Conservation (phyloP, 345 rosid genomes). For the Schrenkiella parvula region DNA sequence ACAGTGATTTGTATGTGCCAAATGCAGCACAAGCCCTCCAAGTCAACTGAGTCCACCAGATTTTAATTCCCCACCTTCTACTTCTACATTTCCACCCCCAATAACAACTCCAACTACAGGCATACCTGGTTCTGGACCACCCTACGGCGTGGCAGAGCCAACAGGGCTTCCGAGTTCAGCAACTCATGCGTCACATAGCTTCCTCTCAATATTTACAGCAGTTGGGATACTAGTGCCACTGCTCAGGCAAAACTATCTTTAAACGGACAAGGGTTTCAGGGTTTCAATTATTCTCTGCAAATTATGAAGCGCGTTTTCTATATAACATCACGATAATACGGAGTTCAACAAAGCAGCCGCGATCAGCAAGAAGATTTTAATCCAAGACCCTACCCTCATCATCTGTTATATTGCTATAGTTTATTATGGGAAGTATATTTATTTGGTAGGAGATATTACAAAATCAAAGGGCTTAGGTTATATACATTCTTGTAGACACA, state of each 20-base stretch:
- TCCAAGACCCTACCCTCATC: slow-evolving; percentile 32
- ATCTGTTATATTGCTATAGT: slow-evolving; percentile 38
- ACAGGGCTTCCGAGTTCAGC: slow-evolving; percentile 81
- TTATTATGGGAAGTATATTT: slow-evolving; percentile 40
- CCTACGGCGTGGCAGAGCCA: slow-evolving; percentile 73
- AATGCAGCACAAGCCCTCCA: slow-evolving; percentile 64
- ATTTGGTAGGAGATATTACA: slow-evolving; percentile 37
- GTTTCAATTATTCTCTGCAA: slow-evolving; percentile 33
- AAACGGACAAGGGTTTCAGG: slow-evolving; percentile 23
- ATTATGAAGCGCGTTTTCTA: slow-evolving; percentile 29
- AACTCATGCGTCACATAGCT: slow-evolving; percentile 37
- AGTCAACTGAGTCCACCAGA: slow-evolving; percentile 40
- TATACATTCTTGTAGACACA: slow-evolving; percentile 56
- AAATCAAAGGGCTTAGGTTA: slow-evolving; percentile 42
- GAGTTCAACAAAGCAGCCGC: slow-evolving; percentile 20
- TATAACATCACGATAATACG: slow-evolving; percentile 14
- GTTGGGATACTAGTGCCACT: slow-evolving; percentile 41
- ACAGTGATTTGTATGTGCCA: background rate
- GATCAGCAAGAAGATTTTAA: slow-evolving; percentile 29
- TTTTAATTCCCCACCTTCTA: slow-evolving; percentile 35
- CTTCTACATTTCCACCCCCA: slow-evolving; percentile 36
- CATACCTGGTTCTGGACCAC: slow-evolving; percentile 47
- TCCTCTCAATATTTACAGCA: slow-evolving; percentile 40
- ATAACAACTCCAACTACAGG: slow-evolving; percentile 37
- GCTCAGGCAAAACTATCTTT: slow-evolving; percentile 41